Conservation (phyloP, 805 yeast genomes). For the Lipomyces kockii region DNA sequence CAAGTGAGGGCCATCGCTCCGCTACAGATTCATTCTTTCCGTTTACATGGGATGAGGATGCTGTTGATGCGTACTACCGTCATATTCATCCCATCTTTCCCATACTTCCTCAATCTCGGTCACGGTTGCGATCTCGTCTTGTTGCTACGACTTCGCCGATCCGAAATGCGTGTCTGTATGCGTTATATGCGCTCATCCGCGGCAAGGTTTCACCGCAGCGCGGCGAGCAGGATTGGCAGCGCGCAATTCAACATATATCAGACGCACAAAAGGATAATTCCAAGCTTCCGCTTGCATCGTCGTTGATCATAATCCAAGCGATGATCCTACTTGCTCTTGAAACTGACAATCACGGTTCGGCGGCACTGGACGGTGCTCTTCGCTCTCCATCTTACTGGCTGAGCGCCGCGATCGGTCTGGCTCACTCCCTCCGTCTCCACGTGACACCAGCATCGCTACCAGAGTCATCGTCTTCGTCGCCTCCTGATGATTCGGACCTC, state of each 20-base stretch:
- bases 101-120: constrained; percentile 45
- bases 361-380: constrained; percentile 16
- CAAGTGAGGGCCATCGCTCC: neutral
- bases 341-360: constrained; percentile 39
- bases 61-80: constrained; percentile 47
- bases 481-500: constrained; percentile 23
- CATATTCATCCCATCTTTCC: constrained; percentile 49
- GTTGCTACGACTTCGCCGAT: constrained; percentile 39
- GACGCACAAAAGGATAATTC: constrained; percentile 20
- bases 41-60: constrained; percentile 40
- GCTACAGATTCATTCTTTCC: constrained; percentile 11
- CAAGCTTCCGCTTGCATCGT: constrained; percentile 12
- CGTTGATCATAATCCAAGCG: constrained; percentile 44
- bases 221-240: constrained; percentile 15
- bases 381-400: constrained; percentile 41
- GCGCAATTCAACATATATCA: constrained; percentile 29
- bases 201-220: constrained; percentile 6
- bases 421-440: constrained; percentile 38
- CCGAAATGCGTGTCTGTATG: constrained; percentile 41
- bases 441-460: constrained; percentile 23
- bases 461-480: constrained; percentile 21
- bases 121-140: constrained; percentile 43
- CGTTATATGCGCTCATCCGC: constrained; percentile 32
- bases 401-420: constrained; percentile 46
- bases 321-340: constrained; percentile 43